These are phyloP conservation scores for Singerocomus inundabilis DNA, from an alignment of 1,284 basidiomycete species.

Conservation along the genomic window DNA sequence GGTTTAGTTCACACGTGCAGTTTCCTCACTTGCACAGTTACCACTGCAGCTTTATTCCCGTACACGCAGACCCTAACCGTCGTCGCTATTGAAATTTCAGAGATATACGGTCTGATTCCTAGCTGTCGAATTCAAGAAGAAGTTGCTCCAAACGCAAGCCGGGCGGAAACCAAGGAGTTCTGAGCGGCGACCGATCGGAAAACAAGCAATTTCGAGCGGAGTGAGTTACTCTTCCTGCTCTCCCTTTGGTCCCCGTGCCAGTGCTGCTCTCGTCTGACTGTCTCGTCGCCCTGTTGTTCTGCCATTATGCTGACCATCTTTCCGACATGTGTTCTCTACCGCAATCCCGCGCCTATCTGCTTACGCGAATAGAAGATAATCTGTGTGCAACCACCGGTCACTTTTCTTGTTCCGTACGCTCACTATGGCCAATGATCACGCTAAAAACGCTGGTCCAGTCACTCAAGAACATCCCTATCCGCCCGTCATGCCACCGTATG, in stretches of 20 bases:
- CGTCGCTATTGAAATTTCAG: constrained; percentile 10
- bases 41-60: constrained; percentile 21
- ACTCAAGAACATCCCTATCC: constrained; percentile 32
- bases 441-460: constrained; percentile 31
- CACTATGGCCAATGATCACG: constrained; percentile 33
- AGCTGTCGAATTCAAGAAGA: constrained; percentile 13
- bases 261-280: background rate
- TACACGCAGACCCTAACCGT: constrained; percentile 8
- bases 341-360: constrained; percentile 29
- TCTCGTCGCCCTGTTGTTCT: constrained; percentile 2
- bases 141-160: constrained; percentile 8
- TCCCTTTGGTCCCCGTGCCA: background rate
- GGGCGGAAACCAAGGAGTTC: constrained; percentile 24
- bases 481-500: constrained; percentile 31
- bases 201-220: constrained; percentile 37
- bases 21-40: constrained; percentile 28
- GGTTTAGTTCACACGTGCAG: constrained; percentile 35
- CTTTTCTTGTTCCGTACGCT: constrained; percentile 25
- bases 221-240: constrained; percentile 26
- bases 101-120: constrained; percentile 4
- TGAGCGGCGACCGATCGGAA: constrained; percentile 39
- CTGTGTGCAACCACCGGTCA: constrained; percentile 25
- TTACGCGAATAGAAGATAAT: constrained; percentile 33
- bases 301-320: constrained; percentile 7
- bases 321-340: constrained; percentile 19